Base-by-base conservation (phyloP, 176 grass and related monocot species). In the Eleusine coracana region DNA sequence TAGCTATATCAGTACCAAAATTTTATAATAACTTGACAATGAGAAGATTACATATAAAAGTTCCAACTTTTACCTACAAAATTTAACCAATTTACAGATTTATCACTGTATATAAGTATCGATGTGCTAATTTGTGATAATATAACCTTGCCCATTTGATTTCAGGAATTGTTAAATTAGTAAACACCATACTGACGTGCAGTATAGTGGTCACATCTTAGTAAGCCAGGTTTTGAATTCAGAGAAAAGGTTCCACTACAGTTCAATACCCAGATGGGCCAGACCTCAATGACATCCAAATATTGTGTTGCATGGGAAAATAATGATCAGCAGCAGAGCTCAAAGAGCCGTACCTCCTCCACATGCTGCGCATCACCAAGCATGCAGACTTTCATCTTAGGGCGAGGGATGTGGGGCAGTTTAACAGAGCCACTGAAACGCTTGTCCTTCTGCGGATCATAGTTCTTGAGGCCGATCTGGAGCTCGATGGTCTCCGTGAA, bases 361-460 rank as follows among this genome's bases (percentile, higher is more conserved):
- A 46, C 44, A 46, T 46, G 44, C 8, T 46, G 44, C 44, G 44
- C 44, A 46, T 46, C 44, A 46, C 44, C 44, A 46, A 46, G 44
- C 44, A 46, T 46, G 44, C 44, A 46, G 44, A 46, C 29, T 84
- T 89, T 93, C 91, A 90, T 93, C 79, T 90, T 93, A 12, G 91
- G 91, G 15, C 87, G 91, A 46, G 44, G 44, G 44, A 46, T 46
- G 44, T 46, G 44, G 44, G 44, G 44, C 44, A 46, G 44, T 8
- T 46, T 46, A 11, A 46, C 44, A 10, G 44, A 46, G 44, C 44
- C 44, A 12, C 44, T 46, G 44, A 46, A 46, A 46, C 44, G 44
- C 44, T 46, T 46, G 44, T 46, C 44, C 44, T 46, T 46, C 11
- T 46, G 44, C 8, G 44, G 44, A 10, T 46, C 44, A 46, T 46